Conservation (phyloP, 2,329 filamentous ascomycete genomes). For the Zymoseptoria tritici region DNA sequence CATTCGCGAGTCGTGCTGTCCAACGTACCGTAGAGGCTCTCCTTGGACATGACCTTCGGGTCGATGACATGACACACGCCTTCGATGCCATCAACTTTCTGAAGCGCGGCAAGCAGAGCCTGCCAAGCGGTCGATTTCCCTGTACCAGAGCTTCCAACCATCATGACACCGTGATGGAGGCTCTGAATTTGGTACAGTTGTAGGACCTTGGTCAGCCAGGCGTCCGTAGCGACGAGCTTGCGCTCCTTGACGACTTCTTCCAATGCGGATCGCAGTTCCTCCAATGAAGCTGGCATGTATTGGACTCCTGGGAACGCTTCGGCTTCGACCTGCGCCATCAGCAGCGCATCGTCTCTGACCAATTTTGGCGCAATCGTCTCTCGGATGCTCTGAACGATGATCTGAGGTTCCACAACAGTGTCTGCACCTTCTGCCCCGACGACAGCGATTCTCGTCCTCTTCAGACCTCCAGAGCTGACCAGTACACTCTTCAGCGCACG, state of each 20-base stretch:
- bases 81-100: constrained; percentile 83
- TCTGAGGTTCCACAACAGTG: constrained; percentile 83
- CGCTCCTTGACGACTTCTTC: constrained; percentile 74
- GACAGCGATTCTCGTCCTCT: constrained; percentile 67
- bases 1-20: constrained; percentile 97
- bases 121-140: constrained; percentile 97
- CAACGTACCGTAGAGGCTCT: constrained; percentile 88
- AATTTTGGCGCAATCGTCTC: constrained; percentile 98
- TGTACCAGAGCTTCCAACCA: constrained; percentile 96
- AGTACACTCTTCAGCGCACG: constrained; percentile 97
- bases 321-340: constrained; percentile 75
- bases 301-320: constrained; percentile 86
- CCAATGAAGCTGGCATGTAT: constrained; percentile 83
- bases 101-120: constrained; percentile 80
- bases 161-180: constrained; percentile 99
- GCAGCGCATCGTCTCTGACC: constrained; percentile 83
- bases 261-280: constrained; percentile 72
- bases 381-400: constrained; percentile 95
- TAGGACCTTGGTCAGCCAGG: constrained; percentile 95
- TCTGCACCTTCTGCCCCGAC: constrained; percentile 48
- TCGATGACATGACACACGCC: constrained; percentile 97
- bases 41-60: constrained; percentile 99
- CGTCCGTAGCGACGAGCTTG: constrained; percentile 81
- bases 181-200: constrained; percentile 97
- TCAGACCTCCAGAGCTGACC: constrained; percentile 92